Conservation (phyloP, 106 monocot species). For the Allium cepa region DNA sequence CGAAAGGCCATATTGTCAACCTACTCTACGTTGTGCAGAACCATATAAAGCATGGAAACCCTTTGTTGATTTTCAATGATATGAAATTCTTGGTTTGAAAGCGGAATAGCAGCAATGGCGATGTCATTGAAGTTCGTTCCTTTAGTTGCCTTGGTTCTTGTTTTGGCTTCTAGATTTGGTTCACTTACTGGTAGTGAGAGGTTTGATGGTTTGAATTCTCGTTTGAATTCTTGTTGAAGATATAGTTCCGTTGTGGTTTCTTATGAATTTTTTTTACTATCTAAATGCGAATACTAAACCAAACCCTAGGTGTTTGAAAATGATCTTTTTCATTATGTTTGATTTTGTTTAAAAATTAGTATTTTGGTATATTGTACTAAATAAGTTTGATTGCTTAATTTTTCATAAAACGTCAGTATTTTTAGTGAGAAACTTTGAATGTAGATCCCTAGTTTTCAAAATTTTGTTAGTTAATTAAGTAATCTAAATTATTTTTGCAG, state of each 20-base stretch:
- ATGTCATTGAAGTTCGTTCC: background rate
- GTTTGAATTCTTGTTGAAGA: background rate
- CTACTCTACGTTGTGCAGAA: too few relatives aligned
- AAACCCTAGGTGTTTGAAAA: background rate
- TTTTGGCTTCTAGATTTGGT: background rate
- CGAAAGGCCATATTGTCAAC: too few relatives aligned
- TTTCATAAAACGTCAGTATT: too few relatives aligned
- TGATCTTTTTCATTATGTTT: background rate
- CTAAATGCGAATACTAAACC: background rate
- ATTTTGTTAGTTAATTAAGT: too few relatives aligned
- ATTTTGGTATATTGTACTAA: background rate
- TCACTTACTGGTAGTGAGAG: background rate
- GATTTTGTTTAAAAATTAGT: background rate
- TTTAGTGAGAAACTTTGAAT: too few relatives aligned
- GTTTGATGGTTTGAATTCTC: background rate
- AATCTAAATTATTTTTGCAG: too few relatives aligned
- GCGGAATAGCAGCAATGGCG: background rate
- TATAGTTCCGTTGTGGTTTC: background rate
- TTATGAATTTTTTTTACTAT: background rate
- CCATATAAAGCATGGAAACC: too few relatives aligned
- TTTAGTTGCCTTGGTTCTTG: background rate
- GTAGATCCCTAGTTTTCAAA: too few relatives aligned
- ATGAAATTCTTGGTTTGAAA: background rate
- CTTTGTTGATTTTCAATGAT: too few relatives aligned
- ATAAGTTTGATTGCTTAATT: too few relatives aligned